Evolutionary conservation across 1,139 yeast genomes (phyloP), one percentile per base, ranked within the genome.

Genomic region (Diutina catenulata): DNA sequence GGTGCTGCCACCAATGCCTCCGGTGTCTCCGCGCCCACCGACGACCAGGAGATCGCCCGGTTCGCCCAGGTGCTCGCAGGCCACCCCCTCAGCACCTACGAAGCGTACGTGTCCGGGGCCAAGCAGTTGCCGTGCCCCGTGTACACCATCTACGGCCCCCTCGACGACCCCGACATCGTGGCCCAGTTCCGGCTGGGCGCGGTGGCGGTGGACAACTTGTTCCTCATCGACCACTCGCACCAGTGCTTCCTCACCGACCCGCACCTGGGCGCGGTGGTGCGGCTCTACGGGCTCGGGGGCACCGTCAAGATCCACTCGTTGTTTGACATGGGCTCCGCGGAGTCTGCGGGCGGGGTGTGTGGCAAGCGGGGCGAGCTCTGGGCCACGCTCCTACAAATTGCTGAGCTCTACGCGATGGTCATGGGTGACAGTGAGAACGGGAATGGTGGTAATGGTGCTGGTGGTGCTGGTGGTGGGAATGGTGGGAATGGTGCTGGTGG

Each of bases 281-380:
- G 77, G 32, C 55, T 82, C 24, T 68, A 78, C 41, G 94, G 93
- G 0, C 51, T 82, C 3, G 88, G 93, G 2, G 94, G 93, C 2
- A 70, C 80, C 10, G 53, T 80, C 35, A 74, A 80, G 31, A 69
- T 76, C 43, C 81, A 79, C 45, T 74, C 77, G 44, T 59, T 82
- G 39, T 80, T 82, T 49, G 84, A 81, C 49, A 76, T 74, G 44
- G 93, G 91, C 1, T 52, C 49, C 28, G 59, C 53, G 53, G n/a
- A n/a, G n/a, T n/a, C n/a, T n/a, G 47, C 47, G 10, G 44, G 48
- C 10, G 40, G 45, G 15, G 33, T 59, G 5, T 44, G 51, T 16
- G 94, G 94, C 0, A 80, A 78, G 43, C 70, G 76, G 10, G 91
- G 93, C 2, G 78, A 80, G 44, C 65, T 80, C 43, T 82, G 94